Evolutionary conservation across 83 land plant species (phyloP), one percentile per base, ranked within the genome.

Genomic region (Thuja plicata): DNA sequence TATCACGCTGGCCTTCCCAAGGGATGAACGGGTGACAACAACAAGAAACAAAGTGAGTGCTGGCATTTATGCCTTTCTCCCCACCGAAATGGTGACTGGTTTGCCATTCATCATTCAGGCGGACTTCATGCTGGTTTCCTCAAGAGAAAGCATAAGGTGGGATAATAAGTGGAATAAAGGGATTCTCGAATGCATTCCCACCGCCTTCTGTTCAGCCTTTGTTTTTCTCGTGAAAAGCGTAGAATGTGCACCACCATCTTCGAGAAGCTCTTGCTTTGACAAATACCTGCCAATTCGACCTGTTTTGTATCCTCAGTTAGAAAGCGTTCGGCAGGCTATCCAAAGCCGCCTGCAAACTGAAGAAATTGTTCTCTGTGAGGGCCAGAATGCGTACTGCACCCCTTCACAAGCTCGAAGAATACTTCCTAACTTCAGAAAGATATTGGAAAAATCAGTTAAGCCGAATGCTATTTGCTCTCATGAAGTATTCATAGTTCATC

Each of bases 81-180:
- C 96, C 4, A 93, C 95, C 0, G 92, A 95, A 74, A 90, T 91
- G 92, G 86, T 90, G 1, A 92, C 93, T 17, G 90, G 92, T 16
- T 91, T 94, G 41, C 94, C 94, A 5, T 95, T 95, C 89, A 87
- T 95, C 6, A 93, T 95, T 50, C 95, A 94, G 35, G 94, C 95
- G 27, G 95, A 95, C 88, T 95, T 95, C 70, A 13, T 95, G 45
- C 89, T 95, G 12, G 88, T 90, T 15, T 90, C 96, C 5, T 95
- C 96, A 2, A 87, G 96, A 78, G 96, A 94, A 57, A 87, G 91
- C 15, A 91, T 95, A 6, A 91, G 89, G 0, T 76, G 91, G 34
- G 93, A 95, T 43, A 89, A 88, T 87, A 88, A 84, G 45, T 95
- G 95, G 96, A 95, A 95, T 84, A 37, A 89, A 81, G 95, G 94